Evolutionary conservation across 371 early-diverging fungal genomes (phyloP).

Genomic region (Smittium mucronatum): DNA sequence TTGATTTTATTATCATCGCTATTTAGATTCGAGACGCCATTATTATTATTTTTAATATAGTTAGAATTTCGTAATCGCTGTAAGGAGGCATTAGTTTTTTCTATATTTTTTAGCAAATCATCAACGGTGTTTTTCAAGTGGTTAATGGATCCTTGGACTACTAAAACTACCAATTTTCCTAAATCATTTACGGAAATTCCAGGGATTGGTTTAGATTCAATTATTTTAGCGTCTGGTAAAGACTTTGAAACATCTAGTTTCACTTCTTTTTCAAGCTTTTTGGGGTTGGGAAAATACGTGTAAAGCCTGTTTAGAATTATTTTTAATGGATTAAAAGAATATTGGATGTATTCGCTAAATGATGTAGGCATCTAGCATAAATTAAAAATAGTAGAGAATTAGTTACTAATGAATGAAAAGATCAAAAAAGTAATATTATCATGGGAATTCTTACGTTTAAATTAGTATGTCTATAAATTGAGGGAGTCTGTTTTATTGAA

Average conservation of each 20-base stretch:
- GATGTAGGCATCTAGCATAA: neutral
- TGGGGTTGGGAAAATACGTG: neutral
- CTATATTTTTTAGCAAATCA: conserved; percentile 6
- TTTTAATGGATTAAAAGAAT: neutral
- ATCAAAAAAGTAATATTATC: neutral
- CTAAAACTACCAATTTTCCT: neutral
- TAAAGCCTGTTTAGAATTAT: neutral
- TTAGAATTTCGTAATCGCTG: conserved; percentile 1
- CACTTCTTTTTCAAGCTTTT: neutral
- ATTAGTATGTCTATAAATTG: conserved; percentile 6
- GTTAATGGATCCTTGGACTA: no score
- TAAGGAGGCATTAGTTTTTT: conserved; percentile 8
- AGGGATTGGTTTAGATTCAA: neutral
- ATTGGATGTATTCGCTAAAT: neutral
- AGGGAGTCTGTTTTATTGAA: conserved; percentile 8
- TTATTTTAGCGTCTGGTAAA: neutral
- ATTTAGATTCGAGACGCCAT: neutral
- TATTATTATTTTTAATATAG: neutral
- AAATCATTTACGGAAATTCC: neutral
- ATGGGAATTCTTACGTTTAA: neutral
- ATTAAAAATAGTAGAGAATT: neutral
- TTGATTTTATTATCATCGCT: conserved; percentile 10
- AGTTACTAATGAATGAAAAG: neutral
- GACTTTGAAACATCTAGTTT: neutral
- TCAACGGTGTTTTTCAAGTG: neutral